These are phyloP conservation scores for Penicillium sp. DNA, from an alignment of 2,329 filamentous ascomycete species.

Conservation along the genomic window DNA sequence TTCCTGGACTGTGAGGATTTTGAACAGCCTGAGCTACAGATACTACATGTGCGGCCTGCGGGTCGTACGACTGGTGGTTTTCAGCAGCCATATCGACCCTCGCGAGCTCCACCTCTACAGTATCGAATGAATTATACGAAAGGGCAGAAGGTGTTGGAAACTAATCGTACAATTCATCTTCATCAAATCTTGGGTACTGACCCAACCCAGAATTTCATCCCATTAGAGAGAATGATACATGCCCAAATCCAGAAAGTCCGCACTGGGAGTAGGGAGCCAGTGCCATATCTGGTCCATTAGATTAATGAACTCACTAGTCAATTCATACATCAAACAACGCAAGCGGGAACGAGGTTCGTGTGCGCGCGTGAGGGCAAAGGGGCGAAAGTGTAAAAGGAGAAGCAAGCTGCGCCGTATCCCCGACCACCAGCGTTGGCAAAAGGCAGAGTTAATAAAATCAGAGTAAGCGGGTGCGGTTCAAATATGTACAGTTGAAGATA, in stretches of 20 bases:
- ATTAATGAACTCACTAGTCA: constrained; percentile 16
- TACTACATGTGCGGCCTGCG: too few species aligned
- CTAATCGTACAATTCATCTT: constrained; percentile 35
- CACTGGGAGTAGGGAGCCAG: constrained; percentile 25
- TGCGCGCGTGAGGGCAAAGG: constrained; percentile 4
- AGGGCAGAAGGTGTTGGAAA: constrained; percentile 12
- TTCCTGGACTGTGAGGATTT: too few species aligned
- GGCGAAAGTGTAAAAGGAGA: constrained; percentile 5
- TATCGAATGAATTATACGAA: too few species aligned
- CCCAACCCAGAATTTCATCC: constrained; percentile 20
- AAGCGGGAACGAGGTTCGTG: constrained; percentile 10
- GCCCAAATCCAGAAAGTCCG: constrained; percentile 14
- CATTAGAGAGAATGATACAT: constrained; percentile 25
- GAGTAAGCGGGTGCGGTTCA: constrained; percentile 13
- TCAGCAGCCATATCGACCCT: too few species aligned
- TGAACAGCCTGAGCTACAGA: too few species aligned
- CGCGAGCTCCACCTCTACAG: too few species aligned
- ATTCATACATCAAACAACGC: constrained; percentile 17
- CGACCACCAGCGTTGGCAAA: constrained; percentile 13
- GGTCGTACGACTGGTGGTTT: too few species aligned
- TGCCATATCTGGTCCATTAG: constrained; percentile 20
- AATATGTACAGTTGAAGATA: constrained; percentile 37
- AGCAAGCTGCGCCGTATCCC: constrained; percentile 16
- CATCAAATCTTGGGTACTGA: constrained; percentile 26
- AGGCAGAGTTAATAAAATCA: constrained; percentile 20